A percentile compares a stretch with the other conserved stretches of the same genome.
phyloP scores from a whole-genome alignment of 805 yeast species.

The Teunomyces tritomae region DNA sequence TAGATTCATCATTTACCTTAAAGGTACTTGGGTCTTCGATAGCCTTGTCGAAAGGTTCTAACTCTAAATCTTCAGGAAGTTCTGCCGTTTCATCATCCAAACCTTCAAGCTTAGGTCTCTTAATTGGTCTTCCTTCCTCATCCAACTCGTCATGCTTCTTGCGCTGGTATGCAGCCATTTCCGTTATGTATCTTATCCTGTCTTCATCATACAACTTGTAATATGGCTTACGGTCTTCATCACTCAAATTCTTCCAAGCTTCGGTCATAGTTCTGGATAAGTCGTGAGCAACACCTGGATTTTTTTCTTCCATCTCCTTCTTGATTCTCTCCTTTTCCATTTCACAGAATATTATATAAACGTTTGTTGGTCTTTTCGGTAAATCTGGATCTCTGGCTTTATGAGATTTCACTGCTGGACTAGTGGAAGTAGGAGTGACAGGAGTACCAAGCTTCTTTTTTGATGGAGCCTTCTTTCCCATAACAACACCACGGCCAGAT shows the following conservation, averaged over 20 bases:
- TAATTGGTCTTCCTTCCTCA: constrained; percentile 3
- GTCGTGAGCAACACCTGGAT: constrained; percentile 54
- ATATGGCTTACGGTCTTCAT: constrained; percentile 69
- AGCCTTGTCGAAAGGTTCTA: constrained; percentile 5
- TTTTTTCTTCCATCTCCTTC: constrained; percentile 50
- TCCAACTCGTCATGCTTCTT: constrained; percentile 17
- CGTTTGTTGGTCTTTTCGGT: constrained; percentile 89
- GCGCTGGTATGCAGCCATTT: constrained; percentile 56
- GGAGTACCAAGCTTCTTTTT: constrained; percentile 21
- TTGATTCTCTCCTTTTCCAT: constrained; percentile 73
- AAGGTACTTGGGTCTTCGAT: constrained; percentile 1
- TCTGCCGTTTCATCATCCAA: background rate
- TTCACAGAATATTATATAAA: constrained; percentile 85
- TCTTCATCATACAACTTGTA: constrained; percentile 76
- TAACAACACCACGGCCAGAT: constrained; percentile 12
- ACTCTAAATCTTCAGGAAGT: constrained; percentile 6
- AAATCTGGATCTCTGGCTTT: constrained; percentile 73
- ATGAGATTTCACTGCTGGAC: constrained; percentile 20
- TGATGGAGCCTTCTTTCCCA: constrained; percentile 16
- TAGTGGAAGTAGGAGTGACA: constrained; percentile 19
- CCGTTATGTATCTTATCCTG: constrained; percentile 67
- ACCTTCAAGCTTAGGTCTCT: constrained; percentile 8
- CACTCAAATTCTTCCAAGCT: constrained; percentile 75
- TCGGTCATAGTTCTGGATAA: constrained; percentile 78
- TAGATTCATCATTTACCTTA: background rate